Conservation (phyloP, 164 flowering plant genomes). For the Aristolochia fimbriata region DNA sequence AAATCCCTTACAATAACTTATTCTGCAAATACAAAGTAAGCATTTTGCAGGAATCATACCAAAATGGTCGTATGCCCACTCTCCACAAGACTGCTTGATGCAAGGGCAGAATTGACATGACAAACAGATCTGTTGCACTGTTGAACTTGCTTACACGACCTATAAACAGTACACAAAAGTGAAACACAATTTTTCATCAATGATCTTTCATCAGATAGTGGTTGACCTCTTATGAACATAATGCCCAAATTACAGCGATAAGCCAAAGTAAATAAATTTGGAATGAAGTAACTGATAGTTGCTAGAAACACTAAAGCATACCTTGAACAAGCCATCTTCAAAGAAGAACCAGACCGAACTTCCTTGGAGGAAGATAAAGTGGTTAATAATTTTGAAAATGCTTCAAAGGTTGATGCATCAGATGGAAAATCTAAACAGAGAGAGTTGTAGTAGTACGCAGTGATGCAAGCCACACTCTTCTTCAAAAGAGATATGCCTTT, state of each 20-base stretch:
- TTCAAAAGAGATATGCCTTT: conserved; percentile 93
- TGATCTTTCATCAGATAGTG: no score
- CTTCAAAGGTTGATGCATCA: conserved; percentile 89
- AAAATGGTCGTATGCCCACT: conserved; percentile 38
- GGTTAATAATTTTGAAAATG: conserved; percentile 73
- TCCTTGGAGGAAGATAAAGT: conserved; percentile 84
- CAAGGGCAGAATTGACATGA: conserved; percentile 59
- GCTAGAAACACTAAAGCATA: conserved; percentile 7
- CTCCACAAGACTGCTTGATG: conserved; percentile 70
- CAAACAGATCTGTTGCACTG: conserved; percentile 72
- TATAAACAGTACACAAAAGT: conserved; percentile 19
- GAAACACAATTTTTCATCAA: neutral
- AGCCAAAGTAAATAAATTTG: no score
- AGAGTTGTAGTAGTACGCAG: conserved; percentile 76
- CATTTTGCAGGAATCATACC: conserved; percentile 24
- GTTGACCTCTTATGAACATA: no score
- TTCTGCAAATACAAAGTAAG: no score
- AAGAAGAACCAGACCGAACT: conserved; percentile 58
- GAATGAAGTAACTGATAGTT: neutral
- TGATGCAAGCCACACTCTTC: conserved; percentile 93
- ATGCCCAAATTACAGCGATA: no score
- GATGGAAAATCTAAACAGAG: conserved; percentile 67
- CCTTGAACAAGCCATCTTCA: conserved; percentile 78
- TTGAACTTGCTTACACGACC: conserved; percentile 74
- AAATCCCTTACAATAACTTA: no score